Percentiles rank a stretch among this genome's conserved stretches.
These are phyloP conservation scores for Saccharomyces eubayanus DNA, from an alignment of 805 yeast genomes.

Conservation along the genomic window DNA sequence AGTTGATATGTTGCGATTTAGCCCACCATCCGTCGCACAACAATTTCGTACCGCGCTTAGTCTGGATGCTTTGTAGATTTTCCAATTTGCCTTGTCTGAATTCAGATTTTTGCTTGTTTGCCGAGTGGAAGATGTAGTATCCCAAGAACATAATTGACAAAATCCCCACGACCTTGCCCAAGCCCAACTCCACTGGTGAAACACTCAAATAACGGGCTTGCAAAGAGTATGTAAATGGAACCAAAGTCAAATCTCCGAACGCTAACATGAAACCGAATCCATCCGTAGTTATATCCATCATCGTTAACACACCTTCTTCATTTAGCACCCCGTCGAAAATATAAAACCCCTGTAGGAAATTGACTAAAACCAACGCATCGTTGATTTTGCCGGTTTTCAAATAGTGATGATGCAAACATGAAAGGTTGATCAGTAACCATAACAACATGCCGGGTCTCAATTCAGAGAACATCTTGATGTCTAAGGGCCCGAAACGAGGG, in stretches of 20 bases:
- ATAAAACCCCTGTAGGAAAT: conserved; percentile 66
- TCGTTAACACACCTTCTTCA: conserved; percentile 80
- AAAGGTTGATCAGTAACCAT: conserved; percentile 71
- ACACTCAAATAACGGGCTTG: conserved; percentile 77
- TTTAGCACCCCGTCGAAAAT: conserved; percentile 86
- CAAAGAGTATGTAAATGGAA: conserved; percentile 83
- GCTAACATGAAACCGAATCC: conserved; percentile 96
- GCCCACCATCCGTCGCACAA: conserved; percentile 96
- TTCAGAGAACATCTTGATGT: conserved; percentile 86
- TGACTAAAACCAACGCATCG: conserved; percentile 66
- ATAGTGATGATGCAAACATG: conserved; percentile 79
- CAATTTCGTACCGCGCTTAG: conserved; percentile 71
- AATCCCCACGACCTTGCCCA: conserved; percentile 30
- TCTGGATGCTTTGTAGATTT: conserved; percentile 60
- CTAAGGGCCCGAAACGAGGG: conserved; percentile 74
- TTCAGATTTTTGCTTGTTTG: conserved; percentile 77
- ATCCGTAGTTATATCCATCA: conserved; percentile 95
- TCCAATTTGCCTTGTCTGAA: conserved; percentile 72
- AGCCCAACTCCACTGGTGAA: conserved; percentile 39
- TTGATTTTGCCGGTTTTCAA: conserved; percentile 47
- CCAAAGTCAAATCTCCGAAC: conserved; percentile 87
- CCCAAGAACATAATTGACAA: conserved; percentile 50
- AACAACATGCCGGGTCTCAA: conserved; percentile 88
- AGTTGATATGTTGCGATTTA: conserved; percentile 82
- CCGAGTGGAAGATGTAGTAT: conserved; percentile 69